Base-by-base conservation (phyloP, 192 early-diverging fungal species). In the Coemansia sp. region DNA sequence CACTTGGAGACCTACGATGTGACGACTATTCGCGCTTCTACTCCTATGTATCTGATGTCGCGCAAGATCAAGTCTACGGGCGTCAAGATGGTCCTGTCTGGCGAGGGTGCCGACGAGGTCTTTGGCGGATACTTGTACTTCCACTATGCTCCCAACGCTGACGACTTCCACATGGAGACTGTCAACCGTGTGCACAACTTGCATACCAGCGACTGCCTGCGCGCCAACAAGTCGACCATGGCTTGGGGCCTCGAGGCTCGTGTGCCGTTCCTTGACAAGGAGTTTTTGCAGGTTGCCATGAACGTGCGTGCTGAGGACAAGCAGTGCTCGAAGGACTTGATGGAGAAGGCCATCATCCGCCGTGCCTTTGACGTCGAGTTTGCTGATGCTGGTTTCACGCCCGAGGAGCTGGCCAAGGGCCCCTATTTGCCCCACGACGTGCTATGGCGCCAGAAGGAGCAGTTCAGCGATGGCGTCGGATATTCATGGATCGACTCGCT, bases 171-270 rank as follows among this genome's bases (percentile, higher is more conserved):
- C 85, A 87, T 89, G 70, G 97, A 99, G 80, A 91, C 89, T 49
- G 93, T 99, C 64, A 87, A 77, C 55, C 92, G 97, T 68, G 95
- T 98, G 77, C 94, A 98, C 87, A 96, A 99, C 89, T 86, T 99
- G 61, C 96, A 99, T 80, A 97, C 93, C 29, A 89, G 94, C 74
- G 97, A 99, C 81, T 94, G 93, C 84, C 85, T 99, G 62, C 95
- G 97, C 75, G 97, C 97, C 80, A 98, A 99, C 92, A 98, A 99
- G 82, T 93, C 95, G 5, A 99, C 97, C 47, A 98, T 99, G 96
- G 97, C 97, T 7, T 99, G 97, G 97, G 97, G 97, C 74, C 90
- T 99, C 47, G 97, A 99, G 78, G 95, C 95, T 15, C 95, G 97
- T 75, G 97, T 99, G 22, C 97, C 97, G 41, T 99, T 99, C 91